phyloP scores from a whole-genome alignment of 2,329 filamentous ascomycete species.

The Colletotrichum sublineola region DNA sequence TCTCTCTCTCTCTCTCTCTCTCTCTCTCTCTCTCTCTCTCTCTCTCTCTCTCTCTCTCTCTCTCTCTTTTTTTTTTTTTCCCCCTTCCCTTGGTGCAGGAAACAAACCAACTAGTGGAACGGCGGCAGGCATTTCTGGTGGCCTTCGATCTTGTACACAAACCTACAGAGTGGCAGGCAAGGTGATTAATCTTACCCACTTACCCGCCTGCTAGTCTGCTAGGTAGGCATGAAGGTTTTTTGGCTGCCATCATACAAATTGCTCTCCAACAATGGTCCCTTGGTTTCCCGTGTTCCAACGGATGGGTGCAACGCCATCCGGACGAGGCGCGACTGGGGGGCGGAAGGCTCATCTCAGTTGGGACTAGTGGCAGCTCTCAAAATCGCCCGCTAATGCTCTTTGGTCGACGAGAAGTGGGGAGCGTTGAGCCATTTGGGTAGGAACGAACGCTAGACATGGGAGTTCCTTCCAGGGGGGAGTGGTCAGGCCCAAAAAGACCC shows the following conservation, averaged over 20 bases:
- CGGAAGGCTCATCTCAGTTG: slow-evolving; percentile 23
- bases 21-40: neutral
- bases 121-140: neutral
- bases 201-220: neutral
- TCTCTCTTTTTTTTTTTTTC: neutral
- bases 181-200: neutral
- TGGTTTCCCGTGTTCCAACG: slow-evolving; percentile 15
- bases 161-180: neutral
- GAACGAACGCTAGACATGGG: slow-evolving; percentile 26
- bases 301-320: slow-evolving; percentile 20
- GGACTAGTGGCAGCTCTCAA: slow-evolving; percentile 11
- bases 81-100: neutral
- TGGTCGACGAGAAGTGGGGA: slow-evolving; percentile 25
- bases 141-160: slow-evolving; percentile 3
- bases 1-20: neutral
- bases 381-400: slow-evolving; percentile 29
- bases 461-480: slow-evolving; percentile 4
- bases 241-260: neutral
- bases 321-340: slow-evolving; percentile 23
- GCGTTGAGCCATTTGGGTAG: slow-evolving; percentile 12
- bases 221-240: neutral
- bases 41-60: neutral
- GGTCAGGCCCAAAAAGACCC: neutral
- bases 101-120: slow-evolving; percentile 37
- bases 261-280: slow-evolving; percentile 3